Conservation (phyloP, 1,139 yeast species). For the Hansenula sp. region DNA sequence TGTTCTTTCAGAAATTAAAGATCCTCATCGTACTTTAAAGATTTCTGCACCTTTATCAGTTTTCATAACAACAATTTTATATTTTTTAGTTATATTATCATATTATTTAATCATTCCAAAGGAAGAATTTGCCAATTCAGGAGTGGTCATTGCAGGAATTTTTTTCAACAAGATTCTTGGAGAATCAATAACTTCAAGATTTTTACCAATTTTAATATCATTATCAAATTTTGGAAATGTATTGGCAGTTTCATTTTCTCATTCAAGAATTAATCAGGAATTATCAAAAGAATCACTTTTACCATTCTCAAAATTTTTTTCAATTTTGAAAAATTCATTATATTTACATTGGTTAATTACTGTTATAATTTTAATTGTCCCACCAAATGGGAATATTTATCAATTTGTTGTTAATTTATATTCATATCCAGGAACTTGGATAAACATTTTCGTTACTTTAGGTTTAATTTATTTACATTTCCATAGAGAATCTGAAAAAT, state of each 20-base stretch:
- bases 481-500: slow-evolving; percentile 29
- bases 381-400: slow-evolving; percentile 45
- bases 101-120: slow-evolving; percentile 47
- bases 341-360: slow-evolving; percentile 46
- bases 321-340: slow-evolving; percentile 26
- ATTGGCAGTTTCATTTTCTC: slow-evolving; percentile 48
- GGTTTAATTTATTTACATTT: slow-evolving; percentile 40
- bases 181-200: slow-evolving; percentile 36
- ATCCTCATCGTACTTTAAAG: slow-evolving; percentile 44
- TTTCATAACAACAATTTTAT: slow-evolving; percentile 36
- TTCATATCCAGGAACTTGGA: slow-evolving; percentile 52
- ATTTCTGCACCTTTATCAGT: slow-evolving; percentile 49
- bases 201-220: slow-evolving; percentile 43
- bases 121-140: slow-evolving; percentile 41
- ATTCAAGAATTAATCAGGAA: slow-evolving; percentile 47
- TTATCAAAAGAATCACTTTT: slow-evolving; percentile 41
- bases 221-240: slow-evolving; percentile 49
- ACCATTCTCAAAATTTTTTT: slow-evolving; percentile 38
- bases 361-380: slow-evolving; percentile 39
- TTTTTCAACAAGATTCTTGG: slow-evolving; percentile 48
- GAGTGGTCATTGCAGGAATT: slow-evolving; percentile 47
- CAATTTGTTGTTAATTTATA: slow-evolving; percentile 46
- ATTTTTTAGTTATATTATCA: slow-evolving; percentile 41
- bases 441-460: slow-evolving; percentile 37
- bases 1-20: slow-evolving; percentile 45